Evolutionary conservation across 768 basidiomycete genomes (phyloP).

Genomic region (Russula vinacea): DNA sequence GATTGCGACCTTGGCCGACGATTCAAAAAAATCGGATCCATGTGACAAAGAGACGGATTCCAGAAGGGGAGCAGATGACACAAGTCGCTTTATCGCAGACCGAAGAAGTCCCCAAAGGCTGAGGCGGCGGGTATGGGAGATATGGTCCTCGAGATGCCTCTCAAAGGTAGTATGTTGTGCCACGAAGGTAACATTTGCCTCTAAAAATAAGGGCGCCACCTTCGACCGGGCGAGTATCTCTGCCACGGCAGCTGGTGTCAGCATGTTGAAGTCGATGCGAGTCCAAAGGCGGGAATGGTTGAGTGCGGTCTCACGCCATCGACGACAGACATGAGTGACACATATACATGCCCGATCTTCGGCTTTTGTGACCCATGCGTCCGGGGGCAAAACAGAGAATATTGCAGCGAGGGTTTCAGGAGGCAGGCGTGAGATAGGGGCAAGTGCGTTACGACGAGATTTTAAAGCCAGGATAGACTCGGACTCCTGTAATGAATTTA

Average conservation of each 20-base stretch:
- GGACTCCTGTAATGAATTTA: conserved; percentile 6
- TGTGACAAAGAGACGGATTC: not conserved
- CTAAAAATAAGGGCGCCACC: conserved; percentile 5
- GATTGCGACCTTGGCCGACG: not conserved
- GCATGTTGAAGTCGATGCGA: conserved; percentile 7
- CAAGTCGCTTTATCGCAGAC: not conserved
- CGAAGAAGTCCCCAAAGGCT: not conserved
- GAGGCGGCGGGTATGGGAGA: conserved; percentile 11
- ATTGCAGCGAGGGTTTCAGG: conserved; percentile 8
- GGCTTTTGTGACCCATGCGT: not conserved
- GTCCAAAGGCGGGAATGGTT: conserved; percentile 14
- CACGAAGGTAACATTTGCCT: not conserved
- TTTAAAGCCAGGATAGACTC: conserved; percentile 6
- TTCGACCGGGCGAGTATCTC: conserved; percentile 16
- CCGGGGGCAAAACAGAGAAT: conserved; percentile 1
- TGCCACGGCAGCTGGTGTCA: not conserved
- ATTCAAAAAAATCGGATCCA: no score
- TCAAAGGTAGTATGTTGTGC: not conserved
- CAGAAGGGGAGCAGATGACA: conserved; percentile 1
- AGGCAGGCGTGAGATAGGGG: conserved; percentile 15
- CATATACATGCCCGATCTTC: not conserved
- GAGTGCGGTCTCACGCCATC: conserved; percentile 25
- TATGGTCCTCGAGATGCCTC: not conserved
- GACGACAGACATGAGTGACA: conserved; percentile 21
- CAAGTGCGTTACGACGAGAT: conserved; percentile 14